phyloP scores from a whole-genome alignment of 192 early-diverging fungal genomes.

The Funneliformis geosporum region DNA sequence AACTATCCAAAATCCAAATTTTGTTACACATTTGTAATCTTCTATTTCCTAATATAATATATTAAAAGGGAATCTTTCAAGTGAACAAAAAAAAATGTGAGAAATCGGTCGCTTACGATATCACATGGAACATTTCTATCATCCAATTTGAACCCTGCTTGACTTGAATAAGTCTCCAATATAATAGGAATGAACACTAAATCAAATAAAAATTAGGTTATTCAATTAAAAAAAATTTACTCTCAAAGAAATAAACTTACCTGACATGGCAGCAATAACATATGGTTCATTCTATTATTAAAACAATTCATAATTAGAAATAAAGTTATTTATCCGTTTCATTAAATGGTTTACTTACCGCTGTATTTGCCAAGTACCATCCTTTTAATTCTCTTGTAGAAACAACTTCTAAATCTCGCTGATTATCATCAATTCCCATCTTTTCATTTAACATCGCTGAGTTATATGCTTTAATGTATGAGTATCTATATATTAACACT shows the following conservation, averaged over 20 bases:
- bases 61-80: neutral
- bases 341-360: neutral
- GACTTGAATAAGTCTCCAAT: slow-evolving; percentile 8
- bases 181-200: neutral
- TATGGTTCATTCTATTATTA: neutral
- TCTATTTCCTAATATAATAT: neutral
- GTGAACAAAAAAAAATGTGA: neutral
- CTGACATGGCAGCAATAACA: neutral
- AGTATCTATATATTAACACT: too few relatives aligned
- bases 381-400: neutral
- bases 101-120: neutral
- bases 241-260: neutral
- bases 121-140: neutral
- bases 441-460: too few relatives aligned
- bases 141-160: neutral
- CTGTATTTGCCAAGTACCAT: neutral
- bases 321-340: neutral
- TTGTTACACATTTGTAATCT: neutral
- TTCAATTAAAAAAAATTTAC: neutral
- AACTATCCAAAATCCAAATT: neutral
- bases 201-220: neutral
- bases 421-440: too few relatives aligned
- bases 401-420: too few relatives aligned
- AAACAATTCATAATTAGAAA: neutral
- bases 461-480: too few relatives aligned